Evolutionary conservation across 192 early-diverging fungal genomes (phyloP).

Genomic region (Chytriomyces hyalinus): DNA sequence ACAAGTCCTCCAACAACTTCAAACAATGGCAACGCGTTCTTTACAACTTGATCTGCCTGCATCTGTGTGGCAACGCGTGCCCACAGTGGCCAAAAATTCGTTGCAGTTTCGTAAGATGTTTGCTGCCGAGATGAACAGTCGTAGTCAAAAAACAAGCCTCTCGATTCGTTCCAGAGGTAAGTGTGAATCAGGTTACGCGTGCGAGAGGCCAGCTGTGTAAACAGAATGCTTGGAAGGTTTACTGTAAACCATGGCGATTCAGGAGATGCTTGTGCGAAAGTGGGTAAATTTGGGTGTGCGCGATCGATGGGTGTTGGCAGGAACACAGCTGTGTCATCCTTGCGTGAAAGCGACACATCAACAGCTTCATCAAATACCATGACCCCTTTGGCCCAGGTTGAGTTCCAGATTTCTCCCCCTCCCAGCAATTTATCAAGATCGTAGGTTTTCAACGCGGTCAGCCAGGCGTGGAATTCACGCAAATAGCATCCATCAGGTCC

Average conservation of each 20-base stretch:
- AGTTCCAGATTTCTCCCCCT: slow-evolving; percentile 48
- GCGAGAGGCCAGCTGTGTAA: slow-evolving; percentile 58
- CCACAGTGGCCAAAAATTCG: slow-evolving; percentile 92
- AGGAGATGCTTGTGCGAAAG: neutral
- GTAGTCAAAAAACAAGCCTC: slow-evolving; percentile 88
- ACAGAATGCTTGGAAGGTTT: slow-evolving; percentile 47
- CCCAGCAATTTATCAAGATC: slow-evolving; percentile 48
- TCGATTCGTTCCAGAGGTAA: slow-evolving; percentile 84
- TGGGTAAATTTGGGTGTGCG: neutral
- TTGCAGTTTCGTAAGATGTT: slow-evolving; percentile 86
- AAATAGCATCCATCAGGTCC: slow-evolving; percentile 47
- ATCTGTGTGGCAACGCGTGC: slow-evolving; percentile 74
- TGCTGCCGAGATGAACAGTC: slow-evolving; percentile 72
- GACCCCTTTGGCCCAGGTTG: slow-evolving; percentile 58
- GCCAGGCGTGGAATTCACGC: slow-evolving; percentile 48
- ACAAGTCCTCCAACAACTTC: slow-evolving; percentile 92
- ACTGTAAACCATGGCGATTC: slow-evolving; percentile 43
- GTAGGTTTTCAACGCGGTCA: slow-evolving; percentile 21
- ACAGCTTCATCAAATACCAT: slow-evolving; percentile 48
- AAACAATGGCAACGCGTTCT: slow-evolving; percentile 73
- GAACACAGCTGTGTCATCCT: neutral
- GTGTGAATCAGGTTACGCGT: slow-evolving; percentile 72
- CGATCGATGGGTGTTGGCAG: neutral
- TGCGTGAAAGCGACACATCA: slow-evolving; percentile 31
- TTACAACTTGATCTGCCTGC: slow-evolving; percentile 80